These are phyloP conservation scores for Saksenaea vasiformis DNA, from an alignment of 371 early-diverging fungal species.

Conservation along the genomic window DNA sequence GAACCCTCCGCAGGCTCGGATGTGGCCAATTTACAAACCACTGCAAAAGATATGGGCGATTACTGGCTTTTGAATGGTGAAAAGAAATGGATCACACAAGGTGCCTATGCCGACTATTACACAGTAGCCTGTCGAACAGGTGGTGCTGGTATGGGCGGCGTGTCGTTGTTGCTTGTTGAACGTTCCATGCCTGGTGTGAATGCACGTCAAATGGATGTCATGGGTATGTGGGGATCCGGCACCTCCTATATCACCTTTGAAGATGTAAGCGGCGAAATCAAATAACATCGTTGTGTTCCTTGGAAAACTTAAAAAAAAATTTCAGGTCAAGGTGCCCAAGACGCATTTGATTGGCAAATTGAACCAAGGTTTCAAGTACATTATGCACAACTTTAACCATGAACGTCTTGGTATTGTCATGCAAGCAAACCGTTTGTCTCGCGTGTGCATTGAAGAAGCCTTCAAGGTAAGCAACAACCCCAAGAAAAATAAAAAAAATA, in stretches of 20 bases:
- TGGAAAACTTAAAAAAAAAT: no score
- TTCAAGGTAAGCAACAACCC: slow-evolving; percentile 47
- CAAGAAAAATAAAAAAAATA: neutral
- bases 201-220: slow-evolving; percentile 80
- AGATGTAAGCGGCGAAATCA: slow-evolving; percentile 47
- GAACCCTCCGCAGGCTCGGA: slow-evolving; percentile 77
- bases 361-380: slow-evolving; percentile 87
- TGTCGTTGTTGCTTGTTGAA: slow-evolving; percentile 78
- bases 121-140: slow-evolving; percentile 76
- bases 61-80: slow-evolving; percentile 82
- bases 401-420: slow-evolving; percentile 80
- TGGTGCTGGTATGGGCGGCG: slow-evolving; percentile 81
- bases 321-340: slow-evolving; percentile 79
- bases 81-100: slow-evolving; percentile 91
- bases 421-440: slow-evolving; percentile 83
- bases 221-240: slow-evolving; percentile 81
- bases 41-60: slow-evolving; percentile 75
- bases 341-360: slow-evolving; percentile 83
- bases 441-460: slow-evolving; percentile 87
- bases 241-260: slow-evolving; percentile 77
- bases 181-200: slow-evolving; percentile 76
- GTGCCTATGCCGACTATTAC: slow-evolving; percentile 79
- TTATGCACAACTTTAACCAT: slow-evolving; percentile 80
- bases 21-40: slow-evolving; percentile 76
- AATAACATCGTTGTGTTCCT: neutral